A percentile compares a stretch with the other conserved stretches of the same genome.
phyloP scores from a whole-genome alignment of 2,329 filamentous ascomycete genomes.

The Alternaria postmessia region DNA sequence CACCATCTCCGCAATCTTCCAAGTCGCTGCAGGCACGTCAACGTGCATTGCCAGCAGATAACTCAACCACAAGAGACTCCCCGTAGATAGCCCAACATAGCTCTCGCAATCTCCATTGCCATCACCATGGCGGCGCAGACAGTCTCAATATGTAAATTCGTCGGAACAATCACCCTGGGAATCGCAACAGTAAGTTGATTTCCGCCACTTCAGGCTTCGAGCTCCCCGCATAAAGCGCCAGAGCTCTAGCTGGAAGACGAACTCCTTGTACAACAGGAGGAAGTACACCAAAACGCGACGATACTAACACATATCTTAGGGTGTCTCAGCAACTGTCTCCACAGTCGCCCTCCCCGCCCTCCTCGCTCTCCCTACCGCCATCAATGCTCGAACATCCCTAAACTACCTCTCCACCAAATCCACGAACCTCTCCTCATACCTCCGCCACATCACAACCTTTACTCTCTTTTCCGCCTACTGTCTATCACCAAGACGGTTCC shows the following conservation, averaged over 20 bases:
- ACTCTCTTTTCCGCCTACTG: slow-evolving; percentile 80
- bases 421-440: slow-evolving; percentile 65
- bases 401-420: slow-evolving; percentile 67
- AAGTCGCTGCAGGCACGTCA: slow-evolving; percentile 25
- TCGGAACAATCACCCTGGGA: slow-evolving; percentile 88
- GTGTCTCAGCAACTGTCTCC: slow-evolving; percentile 85
- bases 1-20: slow-evolving; percentile 26
- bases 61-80: background rate
- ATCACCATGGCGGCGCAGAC: slow-evolving; percentile 68
- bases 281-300: background rate
- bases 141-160: slow-evolving; percentile 86
- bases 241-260: background rate
- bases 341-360: slow-evolving; percentile 81
- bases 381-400: slow-evolving; percentile 67
- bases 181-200: slow-evolving; percentile 77
- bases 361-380: slow-evolving; percentile 79
- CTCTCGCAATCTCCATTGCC: background rate
- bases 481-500: slow-evolving; percentile 75
- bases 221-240: slow-evolving; percentile 13
- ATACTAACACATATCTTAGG: slow-evolving; percentile 62
- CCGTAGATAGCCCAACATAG: background rate
- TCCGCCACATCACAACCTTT: slow-evolving; percentile 71
- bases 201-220: slow-evolving; percentile 24
- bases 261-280: background rate
- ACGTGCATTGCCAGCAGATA: slow-evolving; percentile 19